Conservation (phyloP, 2,329 filamentous ascomycete genomes). For the Neoscytalidium dimidiatum region DNA sequence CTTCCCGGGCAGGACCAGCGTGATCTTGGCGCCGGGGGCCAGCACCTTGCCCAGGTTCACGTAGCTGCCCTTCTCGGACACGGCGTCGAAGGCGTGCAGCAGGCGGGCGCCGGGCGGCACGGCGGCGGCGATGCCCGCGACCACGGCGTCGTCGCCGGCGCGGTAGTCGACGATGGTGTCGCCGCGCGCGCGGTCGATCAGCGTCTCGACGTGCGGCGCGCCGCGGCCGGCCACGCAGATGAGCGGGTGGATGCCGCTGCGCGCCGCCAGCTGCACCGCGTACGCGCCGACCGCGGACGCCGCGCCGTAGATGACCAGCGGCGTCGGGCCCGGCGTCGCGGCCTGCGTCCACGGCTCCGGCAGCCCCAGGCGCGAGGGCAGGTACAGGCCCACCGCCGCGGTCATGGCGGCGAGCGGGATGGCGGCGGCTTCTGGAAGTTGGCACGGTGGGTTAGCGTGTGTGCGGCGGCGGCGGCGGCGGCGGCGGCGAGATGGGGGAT, state of each 20-base stretch:
- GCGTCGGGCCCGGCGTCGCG: slow-evolving; percentile 33
- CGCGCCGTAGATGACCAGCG: slow-evolving; percentile 53
- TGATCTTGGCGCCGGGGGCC: slow-evolving; percentile 35
- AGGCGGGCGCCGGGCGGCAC: slow-evolving; percentile 27
- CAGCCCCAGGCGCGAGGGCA: slow-evolving; percentile 40
- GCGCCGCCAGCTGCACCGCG: slow-evolving; percentile 57
- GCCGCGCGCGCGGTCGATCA: slow-evolving; percentile 53
- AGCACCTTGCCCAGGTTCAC: slow-evolving; percentile 43
- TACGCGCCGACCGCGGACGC: slow-evolving; percentile 61
- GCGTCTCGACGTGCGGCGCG: slow-evolving; percentile 50
- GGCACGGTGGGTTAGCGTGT: not conserved
- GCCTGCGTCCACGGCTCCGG: slow-evolving; percentile 49
- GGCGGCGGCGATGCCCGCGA: slow-evolving; percentile 29
- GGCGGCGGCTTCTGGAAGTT: slow-evolving; percentile 56
- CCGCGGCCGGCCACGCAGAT: slow-evolving; percentile 61
- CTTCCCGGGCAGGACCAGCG: slow-evolving; percentile 45
- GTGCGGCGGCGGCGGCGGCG: slow-evolving; percentile 19
- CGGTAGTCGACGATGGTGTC: slow-evolving; percentile 65
- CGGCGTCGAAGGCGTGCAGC: slow-evolving; percentile 34
- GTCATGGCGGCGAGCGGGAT: slow-evolving; percentile 58
- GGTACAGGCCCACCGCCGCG: slow-evolving; percentile 54
- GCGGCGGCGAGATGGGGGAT: not conserved
- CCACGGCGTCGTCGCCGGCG: slow-evolving; percentile 27
- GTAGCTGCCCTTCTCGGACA: slow-evolving; percentile 32
- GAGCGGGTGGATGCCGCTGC: slow-evolving; percentile 61